Percentiles rank a stretch among this genome's conserved stretches.
Evolutionary conservation across 1,284 basidiomycete species (phyloP).

Genomic region (Ceratobasidium sp.): DNA sequence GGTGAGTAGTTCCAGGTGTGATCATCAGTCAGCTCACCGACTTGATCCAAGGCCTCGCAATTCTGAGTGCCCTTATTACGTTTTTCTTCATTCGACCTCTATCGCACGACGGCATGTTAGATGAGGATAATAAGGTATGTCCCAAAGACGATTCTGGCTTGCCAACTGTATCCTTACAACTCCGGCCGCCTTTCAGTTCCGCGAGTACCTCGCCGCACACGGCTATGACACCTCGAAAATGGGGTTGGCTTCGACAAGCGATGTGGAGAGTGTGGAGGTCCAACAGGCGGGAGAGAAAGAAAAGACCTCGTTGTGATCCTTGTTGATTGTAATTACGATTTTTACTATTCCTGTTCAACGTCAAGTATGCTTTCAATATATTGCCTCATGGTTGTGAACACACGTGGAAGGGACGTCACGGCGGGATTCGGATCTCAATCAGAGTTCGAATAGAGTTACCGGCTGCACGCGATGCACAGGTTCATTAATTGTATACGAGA

Average conservation of each 20-base stretch:
- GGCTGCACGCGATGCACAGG: conserved; percentile 6
- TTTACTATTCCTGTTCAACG: background rate
- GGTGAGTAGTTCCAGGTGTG: conserved; percentile 52
- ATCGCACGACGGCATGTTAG: conserved; percentile 76
- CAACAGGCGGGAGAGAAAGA: conserved; percentile 8
- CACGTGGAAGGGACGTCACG: background rate
- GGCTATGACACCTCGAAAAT: conserved; percentile 78
- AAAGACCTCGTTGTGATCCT: background rate
- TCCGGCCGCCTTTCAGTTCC: conserved; percentile 67
- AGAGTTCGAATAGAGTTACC: background rate
- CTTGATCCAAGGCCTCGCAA: conserved; percentile 64
- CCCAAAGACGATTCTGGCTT: conserved; percentile 34
- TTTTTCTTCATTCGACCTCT: conserved; percentile 79
- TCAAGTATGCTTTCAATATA: no score
- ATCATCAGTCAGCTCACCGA: conserved; percentile 40
- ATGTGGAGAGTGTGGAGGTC: conserved; percentile 39
- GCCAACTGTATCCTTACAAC: conserved; percentile 2
- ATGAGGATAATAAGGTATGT: conserved; percentile 71
- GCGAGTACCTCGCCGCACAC: conserved; percentile 74
- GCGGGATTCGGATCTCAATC: background rate
- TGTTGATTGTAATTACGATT: background rate
- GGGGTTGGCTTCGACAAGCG: conserved; percentile 52
- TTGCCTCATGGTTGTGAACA: background rate
- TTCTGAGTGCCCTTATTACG: conserved; percentile 77
- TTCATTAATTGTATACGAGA: background rate